A percentile compares a stretch with the other conserved stretches of the same genome.
These are phyloP conservation scores for Thelonectria discophora DNA, from an alignment of 2,329 filamentous ascomycete species.

Conservation along the genomic window DNA sequence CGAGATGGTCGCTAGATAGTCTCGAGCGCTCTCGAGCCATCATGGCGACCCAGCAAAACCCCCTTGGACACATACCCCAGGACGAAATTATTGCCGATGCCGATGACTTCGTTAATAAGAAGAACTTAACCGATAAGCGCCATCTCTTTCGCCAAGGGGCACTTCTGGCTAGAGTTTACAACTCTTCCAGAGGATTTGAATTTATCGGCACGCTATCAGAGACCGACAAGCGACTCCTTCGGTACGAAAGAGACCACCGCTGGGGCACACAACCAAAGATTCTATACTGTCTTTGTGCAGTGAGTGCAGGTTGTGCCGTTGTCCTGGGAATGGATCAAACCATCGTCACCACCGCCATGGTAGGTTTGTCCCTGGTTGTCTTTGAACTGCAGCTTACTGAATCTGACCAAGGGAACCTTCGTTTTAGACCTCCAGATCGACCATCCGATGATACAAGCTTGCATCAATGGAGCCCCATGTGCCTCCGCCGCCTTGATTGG, in stretches of 20 bases:
- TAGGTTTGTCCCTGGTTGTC: neutral
- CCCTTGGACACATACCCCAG: constrained; percentile 30
- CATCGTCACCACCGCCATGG: constrained; percentile 63
- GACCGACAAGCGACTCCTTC: constrained; percentile 47
- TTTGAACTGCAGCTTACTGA: constrained; percentile 3
- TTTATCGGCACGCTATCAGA: constrained; percentile 41
- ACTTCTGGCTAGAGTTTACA: constrained; percentile 45
- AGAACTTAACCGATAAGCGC: constrained; percentile 57
- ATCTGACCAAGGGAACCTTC: constrained; percentile 47
- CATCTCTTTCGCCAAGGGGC: constrained; percentile 50
- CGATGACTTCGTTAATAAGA: constrained; percentile 25
- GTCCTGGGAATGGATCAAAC: constrained; percentile 72
- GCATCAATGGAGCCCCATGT: constrained; percentile 64
- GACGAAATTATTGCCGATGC: constrained; percentile 33
- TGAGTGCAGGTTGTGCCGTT: constrained; percentile 61
- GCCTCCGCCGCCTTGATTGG: constrained; percentile 57
- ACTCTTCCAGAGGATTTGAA: constrained; percentile 41
- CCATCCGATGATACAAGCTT: constrained; percentile 51
- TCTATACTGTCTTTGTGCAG: constrained; percentile 55
- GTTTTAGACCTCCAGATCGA: constrained; percentile 47
- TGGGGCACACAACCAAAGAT: constrained; percentile 59
- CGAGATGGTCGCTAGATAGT: too few species aligned
- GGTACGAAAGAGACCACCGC: constrained; percentile 62
- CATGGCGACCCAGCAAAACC: constrained; percentile 33
- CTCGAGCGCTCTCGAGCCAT: neutral